Evolutionary conservation across 2,329 filamentous ascomycete species (phyloP), one percentile per base, ranked within the genome.

Genomic region (Hymenoscyphus fraxineus): DNA sequence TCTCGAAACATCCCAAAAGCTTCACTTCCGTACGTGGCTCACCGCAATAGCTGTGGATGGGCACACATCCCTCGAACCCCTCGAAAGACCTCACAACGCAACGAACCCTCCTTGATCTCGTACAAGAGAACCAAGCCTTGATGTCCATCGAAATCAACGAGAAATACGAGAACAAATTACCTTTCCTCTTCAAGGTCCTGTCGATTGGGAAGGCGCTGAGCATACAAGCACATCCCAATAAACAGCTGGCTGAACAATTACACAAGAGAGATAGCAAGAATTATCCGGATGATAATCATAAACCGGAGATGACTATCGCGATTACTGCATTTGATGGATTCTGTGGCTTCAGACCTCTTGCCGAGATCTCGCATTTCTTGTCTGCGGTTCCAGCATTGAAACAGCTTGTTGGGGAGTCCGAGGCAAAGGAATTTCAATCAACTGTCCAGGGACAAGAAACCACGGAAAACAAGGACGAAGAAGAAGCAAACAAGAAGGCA

Each of bases 221-320:
- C 68, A 98, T 99, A 73, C 95, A 99, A 78, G 95, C 95, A 31
- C 95, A 99, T 72, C 93, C 93, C 60, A 96, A 97, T 81, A 97
- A 97, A 85, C 92, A 91, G 79, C 88, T 96, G 15, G 95, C 95
- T 60, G 94, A 96, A 79, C 81, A 92, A 76, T 82, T 99, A 38
- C 95, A 98, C 77, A 85, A 88, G 47, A 87, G 84, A 68, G 94
- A 99, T 75, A 85, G 93, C 59, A 92, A 92, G 79, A 96, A 99
- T 81, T 99, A 99, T 76, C 95, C 94, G 64, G 93, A 99, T 82
- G 94, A 98, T 81, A 99, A 99, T 80, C 95, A 99, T 83, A 99
- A 99, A 80, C 95, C 95, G 40, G 95, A 99, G 80, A 99, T 99
- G 95, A 93, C 95, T 67, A 97, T 99, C 77, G 95, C 95, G 67